Evolutionary conservation across 805 yeast species (phyloP), one percentile per base, ranked within the genome.

Genomic region (Cyberlindnera mrakii): DNA sequence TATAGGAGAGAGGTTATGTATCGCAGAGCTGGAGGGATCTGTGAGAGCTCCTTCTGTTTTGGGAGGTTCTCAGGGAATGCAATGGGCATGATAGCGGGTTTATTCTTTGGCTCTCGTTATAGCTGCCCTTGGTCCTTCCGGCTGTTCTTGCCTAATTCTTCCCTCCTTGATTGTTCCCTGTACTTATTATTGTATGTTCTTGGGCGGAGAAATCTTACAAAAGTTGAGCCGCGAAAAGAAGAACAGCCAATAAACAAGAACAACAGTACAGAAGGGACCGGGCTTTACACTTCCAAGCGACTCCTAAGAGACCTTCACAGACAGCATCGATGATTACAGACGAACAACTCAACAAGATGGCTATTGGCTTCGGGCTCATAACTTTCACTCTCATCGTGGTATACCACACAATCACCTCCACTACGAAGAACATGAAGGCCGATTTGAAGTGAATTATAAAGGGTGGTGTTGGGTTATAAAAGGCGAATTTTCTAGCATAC

Each of bases 311-410:
- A 16, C 15, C 27, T 37, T 30, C 19, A 18, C 23, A 20, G 10
- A 7, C 16, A 14, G 6, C 10, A 32, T 50, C 39, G 38, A 90
- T 90, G 96, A 89, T 90, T 57, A 71, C 86, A 14, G 97, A 90
- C 71, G 70, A 70, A 43, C 93, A 88, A 63, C 74, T 90, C 60
- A 78, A 89, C 62, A 66, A 76, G 39, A 67, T 87, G 36, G 95
- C 86, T 40, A 72, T 86, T 37, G 63, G 78, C 11, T 82, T 85
- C 52, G 97, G 96, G 5, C 62, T 88, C 43, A 59, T 77, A 6
- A 79, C 93, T 48, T 74, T 88, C 62, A 72, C 78, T 2, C 70
- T 90, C 52, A 84, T 89, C 32, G 65, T 85, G 36, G 67, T 82
- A 3, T 90, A 83, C 65, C 93, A 88, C 50, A 73, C 81, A 30